Evolutionary conservation across 371 early-diverging fungal species (phyloP), one percentile per base, ranked within the genome.

Genomic region (Ecytonucleospora hepatopenaei): DNA sequence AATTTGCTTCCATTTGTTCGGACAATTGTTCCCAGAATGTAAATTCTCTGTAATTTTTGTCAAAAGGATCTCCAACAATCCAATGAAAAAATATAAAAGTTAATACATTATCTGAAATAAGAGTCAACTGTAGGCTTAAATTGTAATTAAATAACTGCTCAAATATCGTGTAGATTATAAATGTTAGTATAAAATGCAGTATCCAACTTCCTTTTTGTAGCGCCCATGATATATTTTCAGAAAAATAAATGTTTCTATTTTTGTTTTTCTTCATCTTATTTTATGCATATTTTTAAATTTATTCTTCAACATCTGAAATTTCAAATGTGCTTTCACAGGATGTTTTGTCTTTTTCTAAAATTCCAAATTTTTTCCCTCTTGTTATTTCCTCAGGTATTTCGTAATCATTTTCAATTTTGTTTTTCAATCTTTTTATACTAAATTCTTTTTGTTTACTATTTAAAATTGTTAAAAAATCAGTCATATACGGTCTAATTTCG

Each of bases 1-100:
- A 51, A 12, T 74, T 55, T 21, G 63, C 62, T 31, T 68, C 71
- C 16, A 77, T 57, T 51, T 81, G 81, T 49, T 76, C 77, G 35
- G 65, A 59, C 54, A 81, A 56, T 59, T 81, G 81, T 60, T 81
- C 81, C 81, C 81, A 81, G 59, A 81, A 77, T 26, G 81, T 78
- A 33, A 65, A 65, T 16, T 63, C 67, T 19, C 62, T 60, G 48
- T 70, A 78, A 4, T 70, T 69, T 8, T 47, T 33, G 51, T 77
- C 74, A 64, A 81, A 81, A n/a, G 81, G 81, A 69, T 78, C 79
- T 17, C 81, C 81, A 24, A 75, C 62, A 35, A 75, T 77, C 65
- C 74, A 74, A 65, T 81, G 81, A 55, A 81, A 78, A 49, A 81
- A 75, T 12, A 78, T 67, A 67, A 81, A 81, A 2, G 79, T 77